phyloP scores from a whole-genome alignment of 345 rosid genomes.

The Moricandia moricandioides region DNA sequence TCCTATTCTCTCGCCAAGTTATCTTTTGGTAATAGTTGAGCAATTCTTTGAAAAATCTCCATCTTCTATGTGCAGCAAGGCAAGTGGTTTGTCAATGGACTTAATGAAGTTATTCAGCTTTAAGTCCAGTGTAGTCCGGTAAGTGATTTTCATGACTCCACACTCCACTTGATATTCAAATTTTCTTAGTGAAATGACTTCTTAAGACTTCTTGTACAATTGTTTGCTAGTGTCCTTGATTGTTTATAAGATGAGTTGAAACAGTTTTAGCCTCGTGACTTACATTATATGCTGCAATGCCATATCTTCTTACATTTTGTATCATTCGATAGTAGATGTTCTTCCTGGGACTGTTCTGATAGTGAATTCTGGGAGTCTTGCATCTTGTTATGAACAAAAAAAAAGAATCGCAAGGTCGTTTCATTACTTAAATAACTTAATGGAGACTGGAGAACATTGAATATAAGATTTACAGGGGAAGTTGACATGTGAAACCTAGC shows the following conservation, averaged over 20 bases:
- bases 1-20: neutral
- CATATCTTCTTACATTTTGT: neutral
- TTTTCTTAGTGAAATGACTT: neutral
- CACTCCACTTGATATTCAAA: constrained; percentile 3
- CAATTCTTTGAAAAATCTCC: neutral
- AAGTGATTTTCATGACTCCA: constrained; percentile 24
- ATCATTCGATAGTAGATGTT: neutral
- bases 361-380: neutral
- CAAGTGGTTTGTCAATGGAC: constrained; percentile 72
- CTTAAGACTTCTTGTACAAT: neutral
- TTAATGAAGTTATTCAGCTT: constrained; percentile 84
- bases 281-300: neutral
- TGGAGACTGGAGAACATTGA: neutral
- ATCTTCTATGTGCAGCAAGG: constrained; percentile 50
- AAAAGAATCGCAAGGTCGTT: neutral
- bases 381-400: constrained; percentile 9
- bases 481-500: neutral
- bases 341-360: neutral
- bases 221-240: neutral
- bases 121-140: constrained; percentile 81
- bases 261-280: neutral
- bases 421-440: neutral
- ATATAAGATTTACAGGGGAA: neutral
- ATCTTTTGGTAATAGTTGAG: neutral
- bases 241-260: neutral